Base-by-base conservation (phyloP, 768 basidiomycete species). In the Lanmaoa rubissima region DNA sequence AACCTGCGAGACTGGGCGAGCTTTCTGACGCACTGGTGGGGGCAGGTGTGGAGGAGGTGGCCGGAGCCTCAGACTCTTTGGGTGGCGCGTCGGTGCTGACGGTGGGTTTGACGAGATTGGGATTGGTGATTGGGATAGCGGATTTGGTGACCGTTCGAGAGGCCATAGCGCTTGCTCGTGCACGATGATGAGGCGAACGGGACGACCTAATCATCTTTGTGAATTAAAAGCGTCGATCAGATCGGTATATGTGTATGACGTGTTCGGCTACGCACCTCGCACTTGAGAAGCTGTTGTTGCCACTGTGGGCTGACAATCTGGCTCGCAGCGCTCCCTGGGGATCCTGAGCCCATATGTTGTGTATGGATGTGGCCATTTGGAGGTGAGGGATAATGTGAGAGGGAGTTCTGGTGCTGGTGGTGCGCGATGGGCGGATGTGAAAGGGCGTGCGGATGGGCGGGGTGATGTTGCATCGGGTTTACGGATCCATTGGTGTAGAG, bases 271-370 rank as follows among this genome's bases (percentile, higher is more conserved):
- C 88, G 65, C 71, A 94, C 94, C 79, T 96, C 93, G 70, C 86
- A 94, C 72, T 94, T 92, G 68, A 94, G 78, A 62, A 97, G 75
- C 76, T 97, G 94, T 68, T 94, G 87, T 69, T 95, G 92, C 94
- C 94, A 97, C 59, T 93, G 91, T 12, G 85, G 83, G 19, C 84
- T 85, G 65, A 92, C 84, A 62, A 87, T 81, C 73, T 86, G 86
- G 51, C 81, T 79, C 13, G 72, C 69, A 32, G 74, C 73, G 40
- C 77, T 78, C 10, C 79, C 82, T 28, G 86, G 86, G 0, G 86
- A 87, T 11, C 78, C 82, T 59, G 82, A 80, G 4, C 78, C 77
- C 26, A 88, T 68, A 40, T 82, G 87, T 63, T 81, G 82, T 57
- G 79, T 77, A 55, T 84, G 82, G 7, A 80, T 76, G 55, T 84